Evolutionary conservation across 805 yeast genomes (phyloP), one percentile per base, ranked within the genome.

Genomic region (Sugiyamaella mastotermitis): DNA sequence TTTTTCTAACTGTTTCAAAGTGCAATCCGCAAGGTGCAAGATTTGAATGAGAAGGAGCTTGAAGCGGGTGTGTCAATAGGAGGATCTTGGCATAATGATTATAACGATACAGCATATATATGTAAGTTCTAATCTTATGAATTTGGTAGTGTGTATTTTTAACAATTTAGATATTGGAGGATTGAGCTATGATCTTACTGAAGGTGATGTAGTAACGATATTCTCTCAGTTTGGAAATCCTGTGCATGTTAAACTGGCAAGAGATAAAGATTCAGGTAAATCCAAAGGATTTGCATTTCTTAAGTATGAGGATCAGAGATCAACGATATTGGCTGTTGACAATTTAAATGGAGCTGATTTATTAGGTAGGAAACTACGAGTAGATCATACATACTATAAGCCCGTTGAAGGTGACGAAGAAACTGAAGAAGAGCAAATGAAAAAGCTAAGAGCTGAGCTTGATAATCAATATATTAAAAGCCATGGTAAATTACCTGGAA

Each of bases 191-290:
- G 74, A 74, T 22, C 56, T 86, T 19, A 76, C 75, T 6, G 95
- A 86, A 54, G 76, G 78, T 33, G 97, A 90, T 55, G 58, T 90
- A 0, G 52, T 87, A 5, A 71, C 77, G 0, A 74, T 88, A 22
- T 90, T 90, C 56, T 82, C 95, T 1, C 97, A 90, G 53, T 90
- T 74, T 58, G 97, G 97, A 0, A 71, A 78, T 14, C 96, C 96
- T 0, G 80, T 82, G 0, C 83, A 82, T 49, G 55, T 90, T 24
- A 75, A 79, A 36, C 62, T 88, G 36, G 71, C 75, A 18, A 69
- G 90, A 41, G 90, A 85, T 52, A 66, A 65, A 41, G 72, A 67
- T 2, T 70, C 81, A 0, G 85, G 86, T 2, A 71, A 71, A 39
- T 76, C 85, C 2, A 68, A 70, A 38, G 92, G 95, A 5, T 84